phyloP scores from a whole-genome alignment of 2,329 filamentous ascomycete species.

The Arachnopeziza araneosa region DNA sequence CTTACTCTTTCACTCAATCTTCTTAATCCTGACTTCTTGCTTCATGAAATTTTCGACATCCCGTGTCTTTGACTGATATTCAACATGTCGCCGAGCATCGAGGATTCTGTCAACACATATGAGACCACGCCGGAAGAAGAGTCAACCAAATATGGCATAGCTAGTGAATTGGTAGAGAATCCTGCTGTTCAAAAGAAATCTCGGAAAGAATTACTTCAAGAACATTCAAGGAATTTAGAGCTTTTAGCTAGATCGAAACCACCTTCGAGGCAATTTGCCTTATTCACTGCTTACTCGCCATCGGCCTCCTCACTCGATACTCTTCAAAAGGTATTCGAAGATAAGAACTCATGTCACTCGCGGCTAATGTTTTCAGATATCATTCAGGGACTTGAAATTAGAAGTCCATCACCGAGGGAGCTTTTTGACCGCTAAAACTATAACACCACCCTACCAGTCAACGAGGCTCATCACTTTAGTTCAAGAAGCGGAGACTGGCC shows the following conservation, averaged over 20 bases:
- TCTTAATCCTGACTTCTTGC: background rate
- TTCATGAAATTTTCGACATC: background rate
- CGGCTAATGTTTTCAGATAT: slow-evolving; percentile 7
- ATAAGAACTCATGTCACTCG: background rate
- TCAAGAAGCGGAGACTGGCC: slow-evolving; percentile 9
- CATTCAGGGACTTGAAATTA: slow-evolving; percentile 12
- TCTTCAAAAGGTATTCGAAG: slow-evolving; percentile 7
- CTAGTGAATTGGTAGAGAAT: background rate
- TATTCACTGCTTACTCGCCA: slow-evolving; percentile 6
- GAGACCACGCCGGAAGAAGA: slow-evolving; percentile 9
- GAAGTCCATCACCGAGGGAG: slow-evolving; percentile 15
- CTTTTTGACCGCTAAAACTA: slow-evolving; percentile 17
- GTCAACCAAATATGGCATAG: slow-evolving; percentile 3
- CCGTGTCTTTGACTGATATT: background rate
- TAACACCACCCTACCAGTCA: slow-evolving; percentile 11
- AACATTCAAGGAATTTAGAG: slow-evolving; percentile 6
- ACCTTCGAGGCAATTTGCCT: slow-evolving; percentile 2
- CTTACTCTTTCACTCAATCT: background rate
- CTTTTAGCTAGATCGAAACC: background rate
- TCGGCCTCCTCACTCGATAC: slow-evolving; percentile 1
- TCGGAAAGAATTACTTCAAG: slow-evolving; percentile 7
- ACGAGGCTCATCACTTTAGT: slow-evolving; percentile 10
- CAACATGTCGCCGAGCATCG: slow-evolving; percentile 4
- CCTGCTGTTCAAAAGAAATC: slow-evolving; percentile 1
- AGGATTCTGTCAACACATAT: slow-evolving; percentile 7